These are phyloP conservation scores for Fusarium fracticaudum DNA, from an alignment of 2,329 filamentous ascomycete species.

Conservation along the genomic window DNA sequence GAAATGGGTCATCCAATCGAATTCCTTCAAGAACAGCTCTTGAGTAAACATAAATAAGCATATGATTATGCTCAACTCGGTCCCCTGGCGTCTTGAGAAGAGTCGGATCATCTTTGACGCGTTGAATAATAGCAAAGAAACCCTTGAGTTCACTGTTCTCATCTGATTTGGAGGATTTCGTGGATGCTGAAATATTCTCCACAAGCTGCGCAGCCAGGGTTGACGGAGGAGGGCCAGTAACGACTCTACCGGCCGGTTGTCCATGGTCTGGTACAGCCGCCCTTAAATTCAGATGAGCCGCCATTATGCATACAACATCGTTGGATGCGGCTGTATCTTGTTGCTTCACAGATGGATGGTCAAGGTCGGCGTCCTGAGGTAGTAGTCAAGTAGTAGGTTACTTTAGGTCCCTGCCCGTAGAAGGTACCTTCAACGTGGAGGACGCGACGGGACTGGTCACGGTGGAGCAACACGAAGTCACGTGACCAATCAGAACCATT, in stretches of 20 bases:
- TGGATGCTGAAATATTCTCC: slow-evolving; percentile 76
- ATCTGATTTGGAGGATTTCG: slow-evolving; percentile 68
- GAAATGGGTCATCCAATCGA: slow-evolving; percentile 74
- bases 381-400: neutral
- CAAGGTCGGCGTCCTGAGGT: neutral
- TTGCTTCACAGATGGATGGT: neutral
- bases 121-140: slow-evolving; percentile 68
- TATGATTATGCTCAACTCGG: slow-evolving; percentile 80
- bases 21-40: slow-evolving; percentile 80
- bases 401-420: no score
- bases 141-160: slow-evolving; percentile 79
- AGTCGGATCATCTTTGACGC: slow-evolving; percentile 60
- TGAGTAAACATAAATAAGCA: slow-evolving; percentile 84
- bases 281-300: slow-evolving; percentile 34
- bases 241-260: slow-evolving; percentile 27
- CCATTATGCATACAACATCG: slow-evolving; percentile 46
- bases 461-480: slow-evolving; percentile 37
- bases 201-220: slow-evolving; percentile 90
- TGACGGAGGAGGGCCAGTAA: slow-evolving; percentile 68
- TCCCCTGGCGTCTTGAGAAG: slow-evolving; percentile 70
- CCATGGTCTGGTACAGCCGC: slow-evolving; percentile 26
- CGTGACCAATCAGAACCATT: slow-evolving; percentile 9
- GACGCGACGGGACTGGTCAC: slow-evolving; percentile 39
- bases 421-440: neutral
- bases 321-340: slow-evolving; percentile 7